These are phyloP conservation scores for Candolleomyces eurysporus DNA, from an alignment of 768 basidiomycete genomes.

Conservation along the genomic window DNA sequence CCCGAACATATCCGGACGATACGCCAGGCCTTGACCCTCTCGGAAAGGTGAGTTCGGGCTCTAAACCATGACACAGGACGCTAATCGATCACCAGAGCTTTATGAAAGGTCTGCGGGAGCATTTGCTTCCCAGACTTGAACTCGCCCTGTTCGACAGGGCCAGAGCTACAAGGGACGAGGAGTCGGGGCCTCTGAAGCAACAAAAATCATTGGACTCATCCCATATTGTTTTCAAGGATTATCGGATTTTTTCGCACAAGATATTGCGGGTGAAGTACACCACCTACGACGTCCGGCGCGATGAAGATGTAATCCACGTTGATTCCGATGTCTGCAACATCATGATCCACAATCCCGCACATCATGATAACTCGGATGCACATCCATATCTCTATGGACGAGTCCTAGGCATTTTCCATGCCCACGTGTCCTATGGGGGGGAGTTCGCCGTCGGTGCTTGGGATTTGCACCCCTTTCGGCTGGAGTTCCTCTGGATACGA, in stretches of 20 bases:
- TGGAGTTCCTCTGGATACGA: not conserved
- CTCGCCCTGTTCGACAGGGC: not conserved
- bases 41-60: not conserved
- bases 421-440: slow-evolving; percentile 15
- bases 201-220: not conserved
- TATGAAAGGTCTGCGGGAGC: slow-evolving; percentile 8
- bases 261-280: not conserved
- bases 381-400: slow-evolving; percentile 22
- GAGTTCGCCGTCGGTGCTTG: not conserved
- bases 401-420: slow-evolving; percentile 20
- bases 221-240: not conserved
- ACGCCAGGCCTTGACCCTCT: not conserved
- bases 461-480: not conserved
- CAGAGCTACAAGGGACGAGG: not conserved
- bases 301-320: not conserved
- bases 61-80: not conserved
- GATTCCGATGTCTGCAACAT: not conserved
- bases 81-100: slow-evolving; percentile 24
- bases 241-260: slow-evolving; percentile 1
- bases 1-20: not conserved
- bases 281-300: not conserved
- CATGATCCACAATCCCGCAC: slow-evolving; percentile 2
- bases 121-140: not conserved
- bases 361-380: not conserved
- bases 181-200: not conserved